phyloP scores from a whole-genome alignment of 1,139 yeast species.

The Yamadazyma epiphylla region DNA sequence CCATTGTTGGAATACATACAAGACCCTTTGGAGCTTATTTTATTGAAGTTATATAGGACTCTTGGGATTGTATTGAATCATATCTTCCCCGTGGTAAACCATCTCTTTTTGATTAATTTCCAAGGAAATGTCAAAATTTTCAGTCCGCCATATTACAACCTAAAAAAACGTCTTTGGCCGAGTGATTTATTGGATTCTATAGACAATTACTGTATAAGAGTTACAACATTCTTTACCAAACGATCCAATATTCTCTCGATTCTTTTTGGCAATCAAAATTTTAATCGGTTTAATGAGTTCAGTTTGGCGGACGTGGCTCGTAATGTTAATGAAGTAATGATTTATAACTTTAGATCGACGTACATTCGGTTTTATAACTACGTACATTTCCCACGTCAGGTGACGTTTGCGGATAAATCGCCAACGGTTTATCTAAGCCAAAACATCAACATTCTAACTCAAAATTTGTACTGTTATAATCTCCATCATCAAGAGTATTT shows the following conservation, averaged over 20 bases:
- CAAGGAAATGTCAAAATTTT: constrained; percentile 19
- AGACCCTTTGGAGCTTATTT: constrained; percentile 16
- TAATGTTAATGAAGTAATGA: constrained; percentile 20
- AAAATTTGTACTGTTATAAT: constrained; percentile 9
- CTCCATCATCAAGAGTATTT: constrained; percentile 8
- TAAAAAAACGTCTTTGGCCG: constrained; percentile 1
- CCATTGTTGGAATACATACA: constrained; percentile 11
- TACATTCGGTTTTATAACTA: constrained; percentile 15
- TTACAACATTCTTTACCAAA: constrained; percentile 20
- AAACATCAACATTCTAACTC: neutral
- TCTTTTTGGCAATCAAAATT: constrained; percentile 17
- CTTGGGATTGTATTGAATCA: constrained; percentile 19
- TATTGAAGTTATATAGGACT: constrained; percentile 17
- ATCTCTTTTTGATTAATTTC: constrained; percentile 21
- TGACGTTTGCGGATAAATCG: no score
- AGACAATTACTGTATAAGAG: constrained; percentile 17
- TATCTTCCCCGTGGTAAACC: constrained; percentile 22
- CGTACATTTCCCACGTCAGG: constrained; percentile 17
- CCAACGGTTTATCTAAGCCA: neutral
- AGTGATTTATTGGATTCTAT: constrained; percentile 6
- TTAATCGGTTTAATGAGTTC: constrained; percentile 6
- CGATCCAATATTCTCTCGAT: constrained; percentile 17
- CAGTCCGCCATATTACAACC: constrained; percentile 8
- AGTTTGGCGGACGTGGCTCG: constrained; percentile 4
- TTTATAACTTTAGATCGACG: constrained; percentile 15